These are phyloP conservation scores for Neonectria ditissima DNA, from an alignment of 2,329 filamentous ascomycete species.

Conservation along the genomic window DNA sequence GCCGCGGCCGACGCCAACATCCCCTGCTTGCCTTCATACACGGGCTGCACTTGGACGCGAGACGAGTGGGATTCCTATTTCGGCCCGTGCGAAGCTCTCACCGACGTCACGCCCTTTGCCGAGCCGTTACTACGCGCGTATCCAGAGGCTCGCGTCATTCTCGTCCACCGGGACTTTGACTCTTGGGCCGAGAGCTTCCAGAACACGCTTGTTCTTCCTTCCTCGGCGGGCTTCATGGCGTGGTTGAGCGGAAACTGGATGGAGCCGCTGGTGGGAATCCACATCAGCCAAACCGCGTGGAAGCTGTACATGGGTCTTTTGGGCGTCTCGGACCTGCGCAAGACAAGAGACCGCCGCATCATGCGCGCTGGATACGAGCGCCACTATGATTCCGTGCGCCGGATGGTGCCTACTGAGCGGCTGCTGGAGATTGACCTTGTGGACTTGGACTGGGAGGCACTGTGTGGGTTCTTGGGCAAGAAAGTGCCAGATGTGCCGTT, in stretches of 20 bases:
- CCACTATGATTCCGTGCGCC: conserved; percentile 45
- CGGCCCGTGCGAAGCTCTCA: conserved; percentile 41
- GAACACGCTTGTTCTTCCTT: conserved; percentile 14
- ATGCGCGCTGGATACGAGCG: conserved; percentile 38
- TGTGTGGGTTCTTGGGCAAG: conserved; percentile 51
- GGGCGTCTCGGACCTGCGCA: conserved; percentile 7
- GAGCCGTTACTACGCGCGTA: conserved; percentile 44
- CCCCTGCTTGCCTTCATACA: conserved; percentile 32
- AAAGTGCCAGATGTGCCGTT: conserved; percentile 44
- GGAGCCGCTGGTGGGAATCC: conserved; percentile 5
- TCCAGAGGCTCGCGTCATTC: conserved; percentile 47
- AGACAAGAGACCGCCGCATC: conserved; percentile 7
- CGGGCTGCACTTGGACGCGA: conserved; percentile 32
- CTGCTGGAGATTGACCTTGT: conserved; percentile 47
- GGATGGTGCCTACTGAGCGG: conserved; percentile 34
- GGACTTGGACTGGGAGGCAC: conserved; percentile 48
- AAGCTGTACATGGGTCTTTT: conserved; percentile 5
- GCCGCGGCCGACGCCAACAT: conserved; percentile 31
- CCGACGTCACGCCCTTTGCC: conserved; percentile 42
- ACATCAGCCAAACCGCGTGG: background rate
- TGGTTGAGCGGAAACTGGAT: conserved; percentile 1
- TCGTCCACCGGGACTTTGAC: conserved; percentile 45
- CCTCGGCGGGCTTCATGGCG: conserved; percentile 10
- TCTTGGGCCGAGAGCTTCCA: conserved; percentile 41
- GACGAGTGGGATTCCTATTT: conserved; percentile 43